Conservation (phyloP, 2,329 filamentous ascomycete species). For the Botryosphaeria dothidea region DNA sequence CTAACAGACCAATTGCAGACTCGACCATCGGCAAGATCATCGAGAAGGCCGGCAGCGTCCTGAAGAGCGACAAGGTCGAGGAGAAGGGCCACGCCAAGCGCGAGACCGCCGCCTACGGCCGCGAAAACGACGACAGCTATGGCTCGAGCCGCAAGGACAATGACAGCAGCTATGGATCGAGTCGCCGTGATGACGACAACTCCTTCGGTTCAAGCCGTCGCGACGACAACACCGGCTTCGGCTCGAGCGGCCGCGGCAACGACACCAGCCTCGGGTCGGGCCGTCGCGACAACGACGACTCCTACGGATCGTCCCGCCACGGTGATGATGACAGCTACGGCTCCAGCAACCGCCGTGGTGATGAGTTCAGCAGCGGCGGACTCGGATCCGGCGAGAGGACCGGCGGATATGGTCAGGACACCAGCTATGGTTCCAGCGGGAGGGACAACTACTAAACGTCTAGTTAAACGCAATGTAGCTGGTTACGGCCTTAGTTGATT, state of each 20-base stretch:
- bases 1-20: slow-evolving; percentile 33
- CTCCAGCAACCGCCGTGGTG: background rate
- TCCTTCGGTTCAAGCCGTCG: background rate
- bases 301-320: background rate
- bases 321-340: background rate
- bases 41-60: slow-evolving; percentile 57
- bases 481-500: too few species aligned
- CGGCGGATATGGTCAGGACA: background rate
- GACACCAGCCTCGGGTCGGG: background rate
- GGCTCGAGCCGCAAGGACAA: background rate
- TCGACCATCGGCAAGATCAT: slow-evolving; percentile 58
- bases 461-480: background rate
- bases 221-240: background rate
- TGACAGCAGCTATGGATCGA: background rate
- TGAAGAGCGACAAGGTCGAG: slow-evolving; percentile 51
- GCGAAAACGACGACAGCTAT: background rate
- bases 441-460: slow-evolving; percentile 1
- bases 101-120: slow-evolving; percentile 28
- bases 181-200: background rate
- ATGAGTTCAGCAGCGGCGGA: background rate
- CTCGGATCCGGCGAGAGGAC: background rate
- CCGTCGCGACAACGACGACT: background rate
- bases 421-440: background rate
- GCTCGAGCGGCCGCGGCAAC: background rate
- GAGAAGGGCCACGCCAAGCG: slow-evolving; percentile 56